Conservation (phyloP, 2,329 filamentous ascomycete species). For the Sporothrix dimorphospora region DNA sequence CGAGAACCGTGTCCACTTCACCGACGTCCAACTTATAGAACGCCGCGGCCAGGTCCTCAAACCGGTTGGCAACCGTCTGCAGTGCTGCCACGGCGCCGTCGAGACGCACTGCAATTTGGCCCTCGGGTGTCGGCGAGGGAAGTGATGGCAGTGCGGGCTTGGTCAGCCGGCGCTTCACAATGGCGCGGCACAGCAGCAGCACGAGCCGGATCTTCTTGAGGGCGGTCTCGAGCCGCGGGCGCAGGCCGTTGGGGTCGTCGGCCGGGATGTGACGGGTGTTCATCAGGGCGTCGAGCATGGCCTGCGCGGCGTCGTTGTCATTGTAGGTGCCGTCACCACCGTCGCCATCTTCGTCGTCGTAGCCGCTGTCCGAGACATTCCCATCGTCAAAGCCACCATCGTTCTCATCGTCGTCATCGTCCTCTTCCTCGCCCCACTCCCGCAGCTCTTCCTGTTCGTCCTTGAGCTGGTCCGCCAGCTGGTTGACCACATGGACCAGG, state of each 20-base stretch:
- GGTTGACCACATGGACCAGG: constrained; percentile 70
- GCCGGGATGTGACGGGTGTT: constrained; percentile 63
- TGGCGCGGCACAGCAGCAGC: constrained; percentile 68
- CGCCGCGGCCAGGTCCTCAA: constrained; percentile 69
- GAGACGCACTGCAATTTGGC: constrained; percentile 47
- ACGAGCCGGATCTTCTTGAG: constrained; percentile 69
- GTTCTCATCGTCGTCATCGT: constrained; percentile 55
- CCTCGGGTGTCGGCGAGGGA: constrained; percentile 37
- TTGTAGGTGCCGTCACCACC: constrained; percentile 35
- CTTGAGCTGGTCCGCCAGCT: constrained; percentile 74
- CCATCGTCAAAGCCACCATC: constrained; percentile 43
- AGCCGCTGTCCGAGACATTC: constrained; percentile 32
- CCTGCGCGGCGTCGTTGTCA: constrained; percentile 50
- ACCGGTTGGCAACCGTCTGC: constrained; percentile 64
- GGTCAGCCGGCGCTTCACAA: constrained; percentile 70
- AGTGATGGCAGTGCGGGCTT: constrained; percentile 54
- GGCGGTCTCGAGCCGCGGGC: constrained; percentile 65
- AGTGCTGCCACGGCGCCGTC: constrained; percentile 62
- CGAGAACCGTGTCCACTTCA: constrained; percentile 62
- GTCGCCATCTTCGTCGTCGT: constrained; percentile 25
- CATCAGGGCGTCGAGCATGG: constrained; percentile 70
- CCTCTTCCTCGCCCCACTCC: constrained; percentile 79
- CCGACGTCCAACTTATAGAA: constrained; percentile 71
- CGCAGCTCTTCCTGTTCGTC: constrained; percentile 86
- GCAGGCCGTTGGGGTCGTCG: constrained; percentile 65